phyloP scores from a whole-genome alignment of 208 protist species.

The Endotrypanum monterogeii region DNA sequence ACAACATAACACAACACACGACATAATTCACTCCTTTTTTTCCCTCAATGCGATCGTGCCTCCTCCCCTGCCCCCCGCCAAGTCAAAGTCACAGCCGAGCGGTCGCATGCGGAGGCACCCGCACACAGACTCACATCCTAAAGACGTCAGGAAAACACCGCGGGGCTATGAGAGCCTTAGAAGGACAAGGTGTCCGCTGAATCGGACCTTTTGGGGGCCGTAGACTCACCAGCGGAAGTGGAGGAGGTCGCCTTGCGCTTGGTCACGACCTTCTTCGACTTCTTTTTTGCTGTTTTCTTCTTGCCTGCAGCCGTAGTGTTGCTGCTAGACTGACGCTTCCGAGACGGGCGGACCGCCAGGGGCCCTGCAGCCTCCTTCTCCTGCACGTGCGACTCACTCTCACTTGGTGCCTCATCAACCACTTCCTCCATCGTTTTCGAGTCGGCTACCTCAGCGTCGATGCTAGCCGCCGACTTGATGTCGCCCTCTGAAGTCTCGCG shows the following conservation, averaged over 20 bases:
- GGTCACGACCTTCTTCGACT: slow-evolving; percentile 17
- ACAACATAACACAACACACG: too few relatives aligned
- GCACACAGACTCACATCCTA: background rate
- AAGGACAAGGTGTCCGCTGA: slow-evolving; percentile 11
- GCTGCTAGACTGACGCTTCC: slow-evolving; percentile 4
- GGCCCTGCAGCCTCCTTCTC: slow-evolving; percentile 9
- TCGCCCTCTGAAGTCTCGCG: background rate
- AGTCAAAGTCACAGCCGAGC: too few relatives aligned
- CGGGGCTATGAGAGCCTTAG: background rate
- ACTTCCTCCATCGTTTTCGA: background rate
- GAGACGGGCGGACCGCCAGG: background rate
- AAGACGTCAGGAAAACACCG: background rate
- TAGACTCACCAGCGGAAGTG: background rate
- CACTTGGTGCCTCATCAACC: background rate
- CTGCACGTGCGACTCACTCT: background rate
- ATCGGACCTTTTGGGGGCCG: background rate
- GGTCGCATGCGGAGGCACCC: too few relatives aligned
- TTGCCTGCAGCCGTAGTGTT: slow-evolving; percentile 1
- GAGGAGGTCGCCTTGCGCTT: slow-evolving; percentile 15
- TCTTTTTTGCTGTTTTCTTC: slow-evolving; percentile 34
- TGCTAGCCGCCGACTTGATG: background rate
- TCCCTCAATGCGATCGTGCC: too few relatives aligned
- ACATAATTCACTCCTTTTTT: too few relatives aligned
- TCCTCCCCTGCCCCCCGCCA: too few relatives aligned
- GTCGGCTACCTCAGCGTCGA: slow-evolving; percentile 8